These are phyloP conservation scores for Pyronema omphalodes DNA, from an alignment of 495 filamentous ascomycete species.

Conservation along the genomic window DNA sequence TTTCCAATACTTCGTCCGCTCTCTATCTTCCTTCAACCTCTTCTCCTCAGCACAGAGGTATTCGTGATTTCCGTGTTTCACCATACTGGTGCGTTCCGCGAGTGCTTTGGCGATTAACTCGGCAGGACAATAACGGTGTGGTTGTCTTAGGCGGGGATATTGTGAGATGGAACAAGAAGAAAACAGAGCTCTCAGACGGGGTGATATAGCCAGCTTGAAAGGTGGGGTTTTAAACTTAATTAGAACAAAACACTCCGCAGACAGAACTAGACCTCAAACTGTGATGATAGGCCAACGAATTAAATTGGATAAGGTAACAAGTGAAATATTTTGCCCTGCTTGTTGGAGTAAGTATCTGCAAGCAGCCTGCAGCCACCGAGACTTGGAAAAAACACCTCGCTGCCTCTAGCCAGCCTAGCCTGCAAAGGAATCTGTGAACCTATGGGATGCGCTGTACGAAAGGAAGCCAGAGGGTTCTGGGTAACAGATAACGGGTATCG, in stretches of 20 bases:
- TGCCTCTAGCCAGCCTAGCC: background rate
- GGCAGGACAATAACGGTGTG: background rate
- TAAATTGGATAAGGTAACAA: background rate
- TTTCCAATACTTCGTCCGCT: constrained; percentile 79
- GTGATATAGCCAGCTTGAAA: background rate
- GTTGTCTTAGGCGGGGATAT: background rate
- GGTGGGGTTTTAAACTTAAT: background rate
- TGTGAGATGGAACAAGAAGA: background rate
- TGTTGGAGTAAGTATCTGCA: background rate
- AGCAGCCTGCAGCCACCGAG: background rate
- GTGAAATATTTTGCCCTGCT: background rate
- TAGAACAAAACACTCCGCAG: too few species aligned
- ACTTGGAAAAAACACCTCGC: background rate
- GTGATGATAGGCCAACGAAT: background rate
- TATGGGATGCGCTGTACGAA: background rate
- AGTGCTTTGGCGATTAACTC: background rate
- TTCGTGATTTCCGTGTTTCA: constrained; percentile 66
- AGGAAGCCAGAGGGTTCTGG: too few species aligned
- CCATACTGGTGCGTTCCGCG: constrained; percentile 36
- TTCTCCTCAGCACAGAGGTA: constrained; percentile 76
- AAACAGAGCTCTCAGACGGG: background rate
- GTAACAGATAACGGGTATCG: background rate
- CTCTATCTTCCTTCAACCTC: constrained; percentile 66
- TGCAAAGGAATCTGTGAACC: background rate
- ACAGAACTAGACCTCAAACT: background rate